These are phyloP conservation scores for Pleurotus platypus DNA, from an alignment of 768 basidiomycete genomes.

Conservation along the genomic window DNA sequence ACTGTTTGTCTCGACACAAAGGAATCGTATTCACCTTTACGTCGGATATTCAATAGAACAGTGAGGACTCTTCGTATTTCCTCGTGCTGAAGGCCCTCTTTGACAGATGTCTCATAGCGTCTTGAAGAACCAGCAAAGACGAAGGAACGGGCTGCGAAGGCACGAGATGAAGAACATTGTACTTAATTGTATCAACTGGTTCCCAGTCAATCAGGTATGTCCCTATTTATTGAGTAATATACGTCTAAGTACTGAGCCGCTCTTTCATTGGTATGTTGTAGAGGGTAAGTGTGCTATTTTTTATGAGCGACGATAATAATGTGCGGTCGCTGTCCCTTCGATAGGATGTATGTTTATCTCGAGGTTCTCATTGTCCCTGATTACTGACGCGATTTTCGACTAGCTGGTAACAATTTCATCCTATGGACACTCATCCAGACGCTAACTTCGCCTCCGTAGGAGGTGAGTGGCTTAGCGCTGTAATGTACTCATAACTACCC, in stretches of 20 bases:
- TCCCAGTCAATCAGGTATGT: neutral
- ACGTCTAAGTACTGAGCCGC: neutral
- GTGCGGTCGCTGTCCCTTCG: neutral
- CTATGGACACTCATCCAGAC: no score
- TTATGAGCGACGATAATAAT: neutral
- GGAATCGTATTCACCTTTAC: constrained; percentile 1
- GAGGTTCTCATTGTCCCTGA: neutral
- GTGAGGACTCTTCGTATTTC: neutral
- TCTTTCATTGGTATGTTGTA: neutral
- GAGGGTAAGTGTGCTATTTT: neutral
- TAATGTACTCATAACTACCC: no score
- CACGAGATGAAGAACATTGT: constrained; percentile 7
- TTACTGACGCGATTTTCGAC: neutral
- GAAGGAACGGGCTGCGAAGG: neutral
- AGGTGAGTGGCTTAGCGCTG: no score
- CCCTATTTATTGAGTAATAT: neutral
- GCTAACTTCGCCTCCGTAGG: no score
- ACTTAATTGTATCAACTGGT: constrained; percentile 4
- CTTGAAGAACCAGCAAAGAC: neutral
- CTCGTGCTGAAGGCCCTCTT: neutral
- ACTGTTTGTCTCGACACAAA: neutral
- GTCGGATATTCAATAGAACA: constrained; percentile 1
- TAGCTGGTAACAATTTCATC: neutral
- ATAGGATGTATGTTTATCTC: neutral
- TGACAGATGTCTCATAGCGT: neutral